Evolutionary conservation across 2,329 filamentous ascomycete genomes (phyloP), one percentile per base, ranked within the genome.

Genomic region (Neophaeococcomyces mojaviensis): DNA sequence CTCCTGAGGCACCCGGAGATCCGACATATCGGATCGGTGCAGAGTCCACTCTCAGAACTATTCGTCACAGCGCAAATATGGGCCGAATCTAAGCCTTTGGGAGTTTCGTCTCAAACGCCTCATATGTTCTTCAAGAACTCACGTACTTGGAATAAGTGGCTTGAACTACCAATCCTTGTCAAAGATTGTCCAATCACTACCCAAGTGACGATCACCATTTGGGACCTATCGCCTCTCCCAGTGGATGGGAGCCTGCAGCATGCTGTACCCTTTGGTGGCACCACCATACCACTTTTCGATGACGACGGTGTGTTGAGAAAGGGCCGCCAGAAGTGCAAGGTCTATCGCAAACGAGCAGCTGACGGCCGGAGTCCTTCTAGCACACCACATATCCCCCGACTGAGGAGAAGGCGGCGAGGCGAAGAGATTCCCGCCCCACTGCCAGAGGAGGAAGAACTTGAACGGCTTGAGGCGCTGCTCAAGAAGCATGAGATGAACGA

Each of bases 401-500:
- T 76, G 44, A 70, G 76, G 41, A 72, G 72, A 22, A 67, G 70
- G 2, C 73, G 68, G 46, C 75, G 72, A 33, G 68, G 69, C 40
- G 67, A 66, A 33, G 62, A 66, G 43, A 59, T 61, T 1, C 66
- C 73, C 1, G 68, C 73, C 2, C 63, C 70, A 0, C 68, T 78
- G n/a, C 80, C 85, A 47, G 83, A 83, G 55, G 81, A 94, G 49
- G 81, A 87, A 44, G 92, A 98, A 65, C 76, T 96, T 51, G 88
- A 96, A 58, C 77, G 92, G 15, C 77, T 98, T 55, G 89, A 97
- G 60, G 83, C 81, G 44, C 66, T 97, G 18, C 85, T 98, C 62
- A 98, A 98, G 68, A 94, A 95, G 66, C 92, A 97, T 61, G 94
- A 98, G 62, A 94, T 96, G 84, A 89, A 88, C 15, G 92, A 98